phyloP scores from a whole-genome alignment of 129 eudicot species.

The Ambrosia trifida region DNA sequence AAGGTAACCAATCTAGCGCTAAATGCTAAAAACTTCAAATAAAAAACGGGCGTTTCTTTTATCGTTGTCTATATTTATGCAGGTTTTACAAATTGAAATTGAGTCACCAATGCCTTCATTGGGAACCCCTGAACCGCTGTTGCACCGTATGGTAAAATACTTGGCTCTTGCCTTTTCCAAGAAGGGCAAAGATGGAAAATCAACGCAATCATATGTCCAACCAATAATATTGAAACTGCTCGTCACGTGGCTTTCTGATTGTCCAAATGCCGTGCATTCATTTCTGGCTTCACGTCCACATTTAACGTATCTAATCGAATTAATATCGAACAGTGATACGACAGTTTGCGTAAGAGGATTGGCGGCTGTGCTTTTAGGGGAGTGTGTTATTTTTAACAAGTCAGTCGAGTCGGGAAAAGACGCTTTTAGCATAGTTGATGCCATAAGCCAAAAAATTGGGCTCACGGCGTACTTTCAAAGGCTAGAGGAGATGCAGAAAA shows the following conservation, averaged over 20 bases:
- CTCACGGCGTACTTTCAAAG: slow-evolving; percentile 64
- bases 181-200: slow-evolving; percentile 63
- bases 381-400: slow-evolving; percentile 64
- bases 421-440: slow-evolving; percentile 63
- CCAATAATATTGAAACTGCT: slow-evolving; percentile 75
- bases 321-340: slow-evolving; percentile 47
- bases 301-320: slow-evolving; percentile 70
- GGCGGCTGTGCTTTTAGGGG: slow-evolving; percentile 78
- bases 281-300: slow-evolving; percentile 80
- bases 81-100: slow-evolving; percentile 74
- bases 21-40: slow-evolving; percentile 4
- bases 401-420: slow-evolving; percentile 50
- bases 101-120: slow-evolving; percentile 62
- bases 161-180: slow-evolving; percentile 81
- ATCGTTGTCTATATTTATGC: slow-evolving; percentile 16
- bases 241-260: slow-evolving; percentile 73
- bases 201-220: slow-evolving; percentile 48
- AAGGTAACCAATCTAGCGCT: slow-evolving; percentile 47
- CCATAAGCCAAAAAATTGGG: slow-evolving; percentile 79
- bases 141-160: slow-evolving; percentile 86
- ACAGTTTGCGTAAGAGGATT: slow-evolving; percentile 70
- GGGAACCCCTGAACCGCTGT: slow-evolving; percentile 73
- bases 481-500: slow-evolving; percentile 81
- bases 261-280: slow-evolving; percentile 73
- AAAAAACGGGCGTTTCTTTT: neutral